Conservation (phyloP, 2,329 filamentous ascomycete genomes). For the Colletotrichum musae region DNA sequence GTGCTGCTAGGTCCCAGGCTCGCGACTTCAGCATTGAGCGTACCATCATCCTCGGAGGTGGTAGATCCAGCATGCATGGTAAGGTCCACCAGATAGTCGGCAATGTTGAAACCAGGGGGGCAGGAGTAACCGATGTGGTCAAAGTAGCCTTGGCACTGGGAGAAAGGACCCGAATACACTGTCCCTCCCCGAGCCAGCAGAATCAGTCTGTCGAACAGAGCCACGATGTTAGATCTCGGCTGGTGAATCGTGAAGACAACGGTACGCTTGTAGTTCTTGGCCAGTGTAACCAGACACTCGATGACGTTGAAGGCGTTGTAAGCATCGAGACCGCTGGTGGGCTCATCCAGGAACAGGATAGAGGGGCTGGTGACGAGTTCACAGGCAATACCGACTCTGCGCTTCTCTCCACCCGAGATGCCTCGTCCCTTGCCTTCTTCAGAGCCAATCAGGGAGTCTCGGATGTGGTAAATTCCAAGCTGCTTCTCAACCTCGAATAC, state of each 20-base stretch:
- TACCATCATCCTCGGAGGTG: slow-evolving; percentile 71
- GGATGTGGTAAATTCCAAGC: slow-evolving; percentile 93
- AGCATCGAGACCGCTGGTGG: slow-evolving; percentile 94
- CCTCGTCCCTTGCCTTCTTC: slow-evolving; percentile 95
- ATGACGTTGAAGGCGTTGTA: slow-evolving; percentile 99
- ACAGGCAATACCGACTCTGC: slow-evolving; percentile 96
- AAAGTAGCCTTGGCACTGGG: slow-evolving; percentile 91
- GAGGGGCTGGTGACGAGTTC: slow-evolving; percentile 97
- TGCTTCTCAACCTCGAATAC: slow-evolving; percentile 96
- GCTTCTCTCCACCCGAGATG: slow-evolving; percentile 97
- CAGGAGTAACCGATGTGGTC: slow-evolving; percentile 93
- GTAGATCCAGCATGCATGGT: slow-evolving; percentile 92
- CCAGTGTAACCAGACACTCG: slow-evolving; percentile 93
- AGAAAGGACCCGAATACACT: slow-evolving; percentile 94
- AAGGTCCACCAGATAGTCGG: slow-evolving; percentile 95
- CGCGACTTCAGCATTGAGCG: slow-evolving; percentile 67
- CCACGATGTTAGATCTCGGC: slow-evolving; percentile 97
- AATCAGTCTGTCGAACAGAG: slow-evolving; percentile 94
- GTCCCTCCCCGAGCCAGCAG: slow-evolving; percentile 89
- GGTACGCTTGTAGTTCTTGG: slow-evolving; percentile 96
- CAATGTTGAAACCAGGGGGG: slow-evolving; percentile 97
- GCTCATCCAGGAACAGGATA: slow-evolving; percentile 96
- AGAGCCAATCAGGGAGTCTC: slow-evolving; percentile 94
- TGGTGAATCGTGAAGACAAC: slow-evolving; percentile 99
- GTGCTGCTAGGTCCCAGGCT: slow-evolving; percentile 89